Evolutionary conservation across 164 flowering plant genomes (phyloP).

Genomic region (Pachysandra terminalis): DNA sequence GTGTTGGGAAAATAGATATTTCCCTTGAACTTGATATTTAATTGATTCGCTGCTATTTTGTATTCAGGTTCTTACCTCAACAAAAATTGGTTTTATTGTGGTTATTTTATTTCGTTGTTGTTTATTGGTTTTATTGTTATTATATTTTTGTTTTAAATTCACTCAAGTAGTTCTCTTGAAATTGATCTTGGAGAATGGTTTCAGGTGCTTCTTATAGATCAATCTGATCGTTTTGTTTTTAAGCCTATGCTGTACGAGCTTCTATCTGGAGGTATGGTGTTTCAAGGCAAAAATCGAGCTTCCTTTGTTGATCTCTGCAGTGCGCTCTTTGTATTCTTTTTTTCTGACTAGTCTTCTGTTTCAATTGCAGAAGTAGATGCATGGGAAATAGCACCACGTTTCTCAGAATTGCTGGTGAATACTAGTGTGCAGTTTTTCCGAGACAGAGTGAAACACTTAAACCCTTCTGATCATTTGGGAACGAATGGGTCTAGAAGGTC

Average conservation of each 20-base stretch:
- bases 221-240: constrained; percentile 90
- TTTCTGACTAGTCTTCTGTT: neutral
- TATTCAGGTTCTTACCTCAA: too few species aligned
- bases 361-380: constrained; percentile 83
- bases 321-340: neutral
- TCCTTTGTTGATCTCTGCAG: neutral
- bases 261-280: constrained; percentile 82
- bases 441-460: constrained; percentile 68
- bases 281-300: neutral
- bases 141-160: neutral
- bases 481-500: constrained; percentile 31
- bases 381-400: constrained; percentile 99
- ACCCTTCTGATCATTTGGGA: constrained; percentile 59
- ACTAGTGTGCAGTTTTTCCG: constrained; percentile 70
- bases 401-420: constrained; percentile 71
- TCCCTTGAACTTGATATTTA: neutral
- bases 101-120: too few species aligned
- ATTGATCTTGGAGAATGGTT: constrained; percentile 9
- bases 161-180: neutral
- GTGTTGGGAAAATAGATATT: neutral
- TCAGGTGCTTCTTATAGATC: constrained; percentile 92
- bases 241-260: constrained; percentile 97
- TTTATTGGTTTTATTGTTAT: neutral
- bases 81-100: too few species aligned
- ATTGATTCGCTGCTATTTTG: too few species aligned